These are phyloP conservation scores for Hanseniaspora jakobsenii DNA, from an alignment of 805 yeast species.

Conservation along the genomic window DNA sequence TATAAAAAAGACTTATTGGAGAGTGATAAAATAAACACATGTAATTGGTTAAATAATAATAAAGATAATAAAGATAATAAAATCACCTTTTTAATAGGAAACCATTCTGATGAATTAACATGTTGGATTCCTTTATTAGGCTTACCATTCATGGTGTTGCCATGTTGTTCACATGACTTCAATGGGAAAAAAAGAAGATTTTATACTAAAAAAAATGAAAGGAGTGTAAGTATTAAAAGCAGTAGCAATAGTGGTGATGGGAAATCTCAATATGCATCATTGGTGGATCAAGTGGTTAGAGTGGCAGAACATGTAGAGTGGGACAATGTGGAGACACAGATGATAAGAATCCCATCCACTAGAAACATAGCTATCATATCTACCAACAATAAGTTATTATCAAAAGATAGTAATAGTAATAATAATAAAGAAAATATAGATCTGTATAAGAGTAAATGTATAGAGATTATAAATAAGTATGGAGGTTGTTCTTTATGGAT, in stretches of 20 bases:
- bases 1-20: not conserved
- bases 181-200: constrained; percentile 66
- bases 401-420: too few relatives aligned
- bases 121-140: constrained; percentile 89
- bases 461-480: constrained; percentile 54
- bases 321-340: constrained; percentile 63
- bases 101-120: constrained; percentile 89
- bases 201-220: constrained; percentile 30
- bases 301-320: constrained; percentile 64
- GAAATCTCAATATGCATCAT: constrained; percentile 64
- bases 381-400: too few relatives aligned
- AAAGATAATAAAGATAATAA: constrained; percentile 15
- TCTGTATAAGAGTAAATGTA: constrained; percentile 23
- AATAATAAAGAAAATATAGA: constrained; percentile 9
- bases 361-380: constrained; percentile 86
- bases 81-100: constrained; percentile 77
- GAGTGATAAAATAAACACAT: not conserved
- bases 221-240: constrained; percentile 18
- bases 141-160: constrained; percentile 80
- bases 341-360: constrained; percentile 86
- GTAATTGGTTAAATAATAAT: not conserved
- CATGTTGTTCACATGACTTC: constrained; percentile 86
- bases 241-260: constrained; percentile 18
- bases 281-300: constrained; percentile 74
- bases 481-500: constrained; percentile 93